phyloP scores from a whole-genome alignment of 371 early-diverging fungal species.

The Apophysomyces elegans region DNA sequence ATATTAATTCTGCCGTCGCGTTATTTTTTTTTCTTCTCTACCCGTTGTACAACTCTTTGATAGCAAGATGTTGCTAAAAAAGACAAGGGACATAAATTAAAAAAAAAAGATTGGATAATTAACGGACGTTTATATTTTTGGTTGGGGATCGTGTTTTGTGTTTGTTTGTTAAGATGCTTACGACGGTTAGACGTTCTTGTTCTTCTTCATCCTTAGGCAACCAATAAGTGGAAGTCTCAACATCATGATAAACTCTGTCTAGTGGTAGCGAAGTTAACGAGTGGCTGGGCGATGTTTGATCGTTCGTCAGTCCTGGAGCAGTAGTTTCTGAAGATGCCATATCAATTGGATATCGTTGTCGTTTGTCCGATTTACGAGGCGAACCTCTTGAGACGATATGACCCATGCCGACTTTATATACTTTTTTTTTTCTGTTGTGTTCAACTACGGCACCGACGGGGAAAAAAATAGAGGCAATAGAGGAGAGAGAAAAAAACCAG shows the following conservation, averaged over 20 bases:
- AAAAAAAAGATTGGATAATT: not conserved
- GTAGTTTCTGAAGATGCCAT: not conserved
- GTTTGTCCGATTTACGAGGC: not conserved
- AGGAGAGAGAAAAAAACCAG: not conserved
- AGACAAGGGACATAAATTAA: not conserved
- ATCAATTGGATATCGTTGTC: not conserved
- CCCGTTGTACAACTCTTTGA: conserved; percentile 16
- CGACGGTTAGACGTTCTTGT: conserved; percentile 19
- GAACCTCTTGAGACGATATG: not conserved
- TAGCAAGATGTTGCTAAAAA: conserved; percentile 15
- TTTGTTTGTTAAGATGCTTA: not conserved
- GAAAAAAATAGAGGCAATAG: not conserved
- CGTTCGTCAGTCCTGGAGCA: not conserved
- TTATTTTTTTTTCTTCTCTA: not conserved
- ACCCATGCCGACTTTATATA: not conserved
- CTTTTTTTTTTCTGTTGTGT: not conserved
- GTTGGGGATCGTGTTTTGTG: too few relatives aligned
- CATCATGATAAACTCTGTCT: not conserved
- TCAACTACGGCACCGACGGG: not conserved
- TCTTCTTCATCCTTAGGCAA: conserved; percentile 20
- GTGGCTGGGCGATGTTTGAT: conserved; percentile 4
- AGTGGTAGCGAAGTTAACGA: not conserved
- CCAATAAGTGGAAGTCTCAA: conserved; percentile 15
- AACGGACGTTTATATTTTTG: too few relatives aligned
- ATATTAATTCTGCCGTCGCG: not conserved